Percentiles rank a stretch among this genome's conserved stretches.
These are phyloP conservation scores for Suillus fuscotomentosus DNA, from an alignment of 768 basidiomycete genomes.

Conservation along the genomic window DNA sequence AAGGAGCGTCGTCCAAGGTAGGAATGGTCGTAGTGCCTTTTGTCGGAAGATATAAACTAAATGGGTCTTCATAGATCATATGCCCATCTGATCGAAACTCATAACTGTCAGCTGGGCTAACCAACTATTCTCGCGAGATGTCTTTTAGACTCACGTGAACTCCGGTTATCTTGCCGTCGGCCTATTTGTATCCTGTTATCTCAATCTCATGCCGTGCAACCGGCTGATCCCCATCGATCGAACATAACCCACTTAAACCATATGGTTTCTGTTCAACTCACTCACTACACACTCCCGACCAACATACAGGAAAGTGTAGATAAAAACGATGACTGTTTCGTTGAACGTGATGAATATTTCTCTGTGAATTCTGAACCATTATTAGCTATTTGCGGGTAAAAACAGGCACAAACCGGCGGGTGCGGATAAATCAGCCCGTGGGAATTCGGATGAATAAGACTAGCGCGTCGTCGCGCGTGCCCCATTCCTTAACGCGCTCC, in stretches of 20 bases:
- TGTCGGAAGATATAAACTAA: conserved; percentile 23
- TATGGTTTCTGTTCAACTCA: background rate
- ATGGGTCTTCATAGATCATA: conserved; percentile 14
- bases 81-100: conserved; percentile 12
- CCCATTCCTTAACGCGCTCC: conserved; percentile 37
- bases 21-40: conserved; percentile 11
- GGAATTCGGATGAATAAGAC: conserved; percentile 36
- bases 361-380: conserved; percentile 10
- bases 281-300: background rate
- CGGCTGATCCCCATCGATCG: background rate
- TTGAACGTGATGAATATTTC: conserved; percentile 10
- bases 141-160: conserved; percentile 24
- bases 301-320: conserved; percentile 6
- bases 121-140: conserved; percentile 4
- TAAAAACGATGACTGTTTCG: conserved; percentile 11
- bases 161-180: conserved; percentile 10
- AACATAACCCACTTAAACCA: background rate
- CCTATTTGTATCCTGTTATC: background rate
- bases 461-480: conserved; percentile 36
- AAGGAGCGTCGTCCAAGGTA: conserved; percentile 1
- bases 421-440: conserved; percentile 28
- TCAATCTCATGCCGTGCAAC: background rate
- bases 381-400: conserved; percentile 16
- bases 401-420: conserved; percentile 12
- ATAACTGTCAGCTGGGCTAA: conserved; percentile 8